Evolutionary conservation across 2,329 filamentous ascomycete species (phyloP), one percentile per base, ranked within the genome.

Genomic region (Colletotrichum somersetense): DNA sequence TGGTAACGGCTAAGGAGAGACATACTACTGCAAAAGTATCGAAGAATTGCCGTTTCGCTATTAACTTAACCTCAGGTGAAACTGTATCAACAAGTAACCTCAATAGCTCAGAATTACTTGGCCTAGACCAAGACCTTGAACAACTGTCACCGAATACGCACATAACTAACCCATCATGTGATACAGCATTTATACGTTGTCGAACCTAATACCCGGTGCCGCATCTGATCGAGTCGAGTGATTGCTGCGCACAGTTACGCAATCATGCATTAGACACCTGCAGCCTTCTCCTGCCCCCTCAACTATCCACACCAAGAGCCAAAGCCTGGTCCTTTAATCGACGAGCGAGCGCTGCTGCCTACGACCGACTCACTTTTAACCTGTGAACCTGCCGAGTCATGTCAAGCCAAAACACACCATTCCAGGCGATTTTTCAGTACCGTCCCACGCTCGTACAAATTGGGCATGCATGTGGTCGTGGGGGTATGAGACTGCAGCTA

Each of bases 271-370:
- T 10, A 33, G 16, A 48, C 58, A 61, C 20, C 26, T 61, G 16
- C 58, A 48, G 35, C 42, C 58, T 30, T 40, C 35, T 30, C 33
- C 46, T 33, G 6, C 44, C 7, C 30, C 30, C 35, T 48, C 10
- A 11, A 62, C 12, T 18, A n/a, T 40, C 23, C 8, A 52, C n/a
- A 30, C 11, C n/a, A 50, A 7, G 12, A 11, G 18, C 33, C n/a
- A 23, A 26, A 26, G 46, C 35, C 33, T 53, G 12, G 7, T 44
- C 26, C 18, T 33, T 5, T 6, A 52, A 12, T 42, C 30, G 30
- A 30, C 30, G 14, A 30, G 16, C 46, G 11, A 44, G 33, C 23
- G 23, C 16, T 64, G 62, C 62, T 56, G 62, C 62, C 62, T 64
- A 56, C 38, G 10, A 30, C 3, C 26, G 35, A 20, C 16, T 33